Base-by-base conservation (phyloP, 495 filamentous ascomycete genomes). In the Halenospora varia region DNA sequence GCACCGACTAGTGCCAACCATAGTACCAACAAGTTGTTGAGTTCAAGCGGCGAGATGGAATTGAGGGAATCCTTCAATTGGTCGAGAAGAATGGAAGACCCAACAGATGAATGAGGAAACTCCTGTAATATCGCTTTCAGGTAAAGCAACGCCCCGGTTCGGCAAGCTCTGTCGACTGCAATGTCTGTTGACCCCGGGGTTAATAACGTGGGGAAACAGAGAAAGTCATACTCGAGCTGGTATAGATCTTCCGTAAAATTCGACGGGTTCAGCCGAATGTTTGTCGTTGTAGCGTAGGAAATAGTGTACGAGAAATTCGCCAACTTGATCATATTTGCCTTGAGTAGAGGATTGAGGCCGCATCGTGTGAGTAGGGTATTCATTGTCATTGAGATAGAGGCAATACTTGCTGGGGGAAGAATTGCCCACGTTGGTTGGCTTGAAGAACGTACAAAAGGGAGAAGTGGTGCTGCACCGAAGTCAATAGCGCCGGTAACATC, bases 401-500 rank as follows among this genome's bases (percentile, higher is more conserved):
- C n/a, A n/a, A 6, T n/a, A 17, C 17, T 17, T 46, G 46, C 19
- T 10, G 11, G 9, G 15, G 44, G 45, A 10, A 61, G 40, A 1
- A 48, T 47, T 15, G 45, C 15, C 58, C 58, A 61, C 11, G 39
- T 51, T 22, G 46, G 15, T 29, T 9, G 20, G 15, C 6, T 13
- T 10, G 15, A 20, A n/a, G 29, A 50, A 11, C 26, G 10, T 8
- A 44, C n/a, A 15, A 61, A 51, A 8, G 55, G 19, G 17, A 56
- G 19, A 56, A 44, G 24, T 26, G 58, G 58, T 4, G 41, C 39
- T 17, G 41, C 25, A 24, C 9, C 51, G 25, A 53, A 62, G 51
- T 62, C 60, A 23, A 62, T 55, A 23, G 60, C 60, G 15, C 60
- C 60, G 19, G 51, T 26, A 25, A 62, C n/a, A 59, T 62, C 60